Evolutionary conservation across 805 yeast species (phyloP), one percentile per base, ranked within the genome.

Genomic region (Kluyveromyces aestuarii): DNA sequence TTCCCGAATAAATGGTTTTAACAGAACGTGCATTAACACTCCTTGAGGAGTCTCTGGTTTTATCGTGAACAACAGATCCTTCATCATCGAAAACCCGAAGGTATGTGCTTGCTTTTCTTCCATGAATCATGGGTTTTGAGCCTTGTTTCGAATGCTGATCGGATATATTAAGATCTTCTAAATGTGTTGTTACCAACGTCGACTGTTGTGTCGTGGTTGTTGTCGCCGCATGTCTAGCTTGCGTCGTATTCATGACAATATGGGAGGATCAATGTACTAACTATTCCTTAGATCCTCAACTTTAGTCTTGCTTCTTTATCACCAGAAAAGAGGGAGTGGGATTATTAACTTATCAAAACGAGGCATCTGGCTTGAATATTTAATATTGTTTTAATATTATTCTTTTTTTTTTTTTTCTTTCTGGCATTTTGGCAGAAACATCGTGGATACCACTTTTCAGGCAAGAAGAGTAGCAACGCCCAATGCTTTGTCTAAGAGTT

Each of bases 81-180:
- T 62, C 62, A 47, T 66, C 68, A 49, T 62, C 58, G 47, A 66
- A 66, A 36, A 65, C 62, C 37, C 69, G 54, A 27, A 65, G 43
- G 51, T 59, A 62, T 1, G 66, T 62, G 44, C 67, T 64, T 2
- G 68, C 69, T 41, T 62, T 63, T 51, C 70, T 59, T 10, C 70
- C 69, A 51, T 60, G 62, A 21, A 64, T 44, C 17, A 64, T 60
- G 10, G 58, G 48, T 8, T 55, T 48, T 35, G 16, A 50, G 19
- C 37, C 52, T 50, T 42, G 54, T 57, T 30, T 51, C 52, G 17
- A 16, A 41, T 14, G 27, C 35, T 25, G 33, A 37, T 62, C 65
- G 4, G 60, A 53, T 5, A 53, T 50, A 40, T 60, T 62, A 27
- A 61, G 42, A 47, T 62, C 67, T 44, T 56, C 54, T 42, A 62